Evolutionary conservation across 208 protist genomes (phyloP).

Genomic region (Porcisia deanei): DNA sequence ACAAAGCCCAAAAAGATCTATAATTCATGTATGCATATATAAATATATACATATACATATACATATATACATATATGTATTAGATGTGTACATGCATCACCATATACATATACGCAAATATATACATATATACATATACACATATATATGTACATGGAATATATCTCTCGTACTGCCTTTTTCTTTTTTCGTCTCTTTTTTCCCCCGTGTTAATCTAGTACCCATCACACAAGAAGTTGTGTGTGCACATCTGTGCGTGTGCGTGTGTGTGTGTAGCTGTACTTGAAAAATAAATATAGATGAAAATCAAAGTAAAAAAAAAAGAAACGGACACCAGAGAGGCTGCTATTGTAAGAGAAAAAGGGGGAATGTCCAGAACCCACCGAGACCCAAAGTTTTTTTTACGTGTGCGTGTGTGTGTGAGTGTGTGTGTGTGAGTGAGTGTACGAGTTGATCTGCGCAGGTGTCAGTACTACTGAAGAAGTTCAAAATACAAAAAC

Average conservation of each 20-base stretch:
- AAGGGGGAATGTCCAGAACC: neutral
- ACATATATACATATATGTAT: neutral
- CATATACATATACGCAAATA: neutral
- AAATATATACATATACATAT: neutral
- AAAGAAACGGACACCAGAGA: slow-evolving; percentile 1
- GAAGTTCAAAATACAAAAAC: too few species aligned
- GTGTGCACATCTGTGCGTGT: neutral
- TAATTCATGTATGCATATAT: too few species aligned
- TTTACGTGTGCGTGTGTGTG: too few species aligned
- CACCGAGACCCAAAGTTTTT: too few species aligned
- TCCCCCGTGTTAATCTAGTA: neutral
- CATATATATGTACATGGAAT: neutral
- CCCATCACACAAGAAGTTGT: too few species aligned
- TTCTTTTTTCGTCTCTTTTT: neutral
- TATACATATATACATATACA: neutral
- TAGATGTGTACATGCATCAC: neutral
- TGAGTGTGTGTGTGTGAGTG: too few species aligned
- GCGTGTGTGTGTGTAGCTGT: neutral
- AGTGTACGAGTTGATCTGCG: too few species aligned
- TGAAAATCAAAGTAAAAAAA: slow-evolving; percentile 7
- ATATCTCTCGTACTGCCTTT: neutral
- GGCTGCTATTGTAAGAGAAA: neutral
- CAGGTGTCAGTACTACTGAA: too few species aligned
- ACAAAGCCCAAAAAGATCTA: too few species aligned
- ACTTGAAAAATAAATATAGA: too few species aligned